Evolutionary conservation across 805 yeast genomes (phyloP).

Genomic region (Saccharomycopsis sp.): DNA sequence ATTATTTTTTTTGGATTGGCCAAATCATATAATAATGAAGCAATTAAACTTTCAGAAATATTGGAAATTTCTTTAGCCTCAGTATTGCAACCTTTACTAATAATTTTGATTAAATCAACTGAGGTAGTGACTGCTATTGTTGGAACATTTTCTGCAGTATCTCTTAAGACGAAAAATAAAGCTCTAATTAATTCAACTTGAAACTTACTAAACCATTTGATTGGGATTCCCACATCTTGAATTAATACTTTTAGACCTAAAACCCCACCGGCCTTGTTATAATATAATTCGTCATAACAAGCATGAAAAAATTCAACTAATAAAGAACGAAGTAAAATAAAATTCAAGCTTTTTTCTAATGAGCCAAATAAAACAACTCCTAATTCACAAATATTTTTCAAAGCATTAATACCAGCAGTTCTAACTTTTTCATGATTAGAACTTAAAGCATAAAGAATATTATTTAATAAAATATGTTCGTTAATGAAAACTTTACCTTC

Average conservation of each 20-base stretch:
- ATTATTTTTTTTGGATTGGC: conserved; percentile 80
- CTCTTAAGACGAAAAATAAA: conserved; percentile 80
- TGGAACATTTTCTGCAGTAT: conserved; percentile 83
- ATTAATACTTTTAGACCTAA: conserved; percentile 69
- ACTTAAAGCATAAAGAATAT: conserved; percentile 70
- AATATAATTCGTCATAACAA: conserved; percentile 83
- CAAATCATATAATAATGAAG: conserved; percentile 85
- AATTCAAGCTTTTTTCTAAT: conserved; percentile 52
- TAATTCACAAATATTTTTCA: conserved; percentile 49
- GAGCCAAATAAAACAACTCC: conserved; percentile 51
- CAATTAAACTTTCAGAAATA: conserved; percentile 44
- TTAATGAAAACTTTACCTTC: conserved; percentile 67
- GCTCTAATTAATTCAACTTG: conserved; percentile 82
- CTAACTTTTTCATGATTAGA: conserved; percentile 64
- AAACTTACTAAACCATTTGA: conserved; percentile 60
- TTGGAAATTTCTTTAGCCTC: conserved; percentile 52
- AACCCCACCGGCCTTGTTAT: conserved; percentile 80
- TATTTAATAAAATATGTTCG: conserved; percentile 61
- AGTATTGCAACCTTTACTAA: conserved; percentile 56
- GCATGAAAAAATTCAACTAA: conserved; percentile 78
- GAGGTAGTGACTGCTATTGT: conserved; percentile 65
- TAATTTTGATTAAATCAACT: conserved; percentile 47
- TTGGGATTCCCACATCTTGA: conserved; percentile 55
- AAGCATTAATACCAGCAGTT: conserved; percentile 57
- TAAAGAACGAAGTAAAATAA: conserved; percentile 66